These are phyloP conservation scores for Pichia ethanolica DNA, from an alignment of 805 yeast species.

Conservation along the genomic window DNA sequence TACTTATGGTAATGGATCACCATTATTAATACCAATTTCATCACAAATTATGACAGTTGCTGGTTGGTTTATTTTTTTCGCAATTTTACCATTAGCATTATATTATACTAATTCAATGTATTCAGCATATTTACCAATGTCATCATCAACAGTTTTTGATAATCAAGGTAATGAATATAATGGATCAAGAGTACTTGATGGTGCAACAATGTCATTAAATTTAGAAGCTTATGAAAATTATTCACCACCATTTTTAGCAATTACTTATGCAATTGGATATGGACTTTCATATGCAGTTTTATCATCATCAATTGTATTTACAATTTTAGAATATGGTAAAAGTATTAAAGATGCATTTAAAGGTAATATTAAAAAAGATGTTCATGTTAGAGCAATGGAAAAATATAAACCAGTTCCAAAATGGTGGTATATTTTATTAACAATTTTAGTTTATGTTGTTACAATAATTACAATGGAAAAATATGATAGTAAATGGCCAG, in stretches of 20 bases:
- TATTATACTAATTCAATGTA: background rate
- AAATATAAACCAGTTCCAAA: background rate
- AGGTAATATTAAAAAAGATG: background rate
- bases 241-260: background rate
- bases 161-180: background rate
- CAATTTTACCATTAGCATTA: background rate
- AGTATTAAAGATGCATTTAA: background rate
- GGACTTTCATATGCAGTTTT: conserved; percentile 1
- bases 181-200: background rate
- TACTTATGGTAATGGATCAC: background rate
- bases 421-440: background rate
- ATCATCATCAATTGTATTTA: background rate
- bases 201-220: background rate
- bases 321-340: background rate
- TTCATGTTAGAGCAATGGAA: background rate
- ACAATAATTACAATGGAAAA: background rate
- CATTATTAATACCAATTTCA: background rate
- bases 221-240: background rate
- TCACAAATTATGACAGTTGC: background rate
- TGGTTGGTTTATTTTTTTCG: background rate
- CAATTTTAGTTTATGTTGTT: background rate
- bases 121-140: background rate
- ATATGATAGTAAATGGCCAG: background rate
- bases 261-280: background rate
- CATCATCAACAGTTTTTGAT: background rate